phyloP scores from a whole-genome alignment of 768 basidiomycete species.

The Mycena indigotica region DNA sequence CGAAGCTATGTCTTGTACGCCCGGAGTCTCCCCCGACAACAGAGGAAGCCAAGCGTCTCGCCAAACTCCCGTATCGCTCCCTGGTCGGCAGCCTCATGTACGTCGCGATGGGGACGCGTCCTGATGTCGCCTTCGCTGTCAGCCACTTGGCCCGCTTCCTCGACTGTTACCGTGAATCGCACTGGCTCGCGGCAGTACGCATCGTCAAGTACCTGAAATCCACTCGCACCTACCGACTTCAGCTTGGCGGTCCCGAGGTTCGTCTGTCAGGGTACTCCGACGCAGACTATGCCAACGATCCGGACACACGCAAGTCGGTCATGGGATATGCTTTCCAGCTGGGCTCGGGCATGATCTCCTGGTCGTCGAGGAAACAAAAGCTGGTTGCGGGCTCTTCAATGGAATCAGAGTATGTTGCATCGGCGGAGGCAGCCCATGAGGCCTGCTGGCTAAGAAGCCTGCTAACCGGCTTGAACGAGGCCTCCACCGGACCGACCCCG shows the following conservation, averaged over 20 bases:
- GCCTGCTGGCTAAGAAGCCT: constrained; percentile 30
- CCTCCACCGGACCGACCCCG: constrained; percentile 10
- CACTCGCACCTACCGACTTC: constrained; percentile 9
- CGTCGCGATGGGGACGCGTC: constrained; percentile 28
- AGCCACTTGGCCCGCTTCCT: constrained; percentile 28
- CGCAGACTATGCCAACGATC: not conserved
- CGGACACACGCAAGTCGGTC: not conserved
- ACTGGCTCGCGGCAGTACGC: constrained; percentile 38
- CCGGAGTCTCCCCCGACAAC: constrained; percentile 8
- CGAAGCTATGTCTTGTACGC: constrained; percentile 25
- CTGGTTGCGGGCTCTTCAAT: constrained; percentile 35
- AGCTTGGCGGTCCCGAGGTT: constrained; percentile 6
- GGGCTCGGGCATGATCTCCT: constrained; percentile 32
- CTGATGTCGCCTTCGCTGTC: constrained; percentile 21
- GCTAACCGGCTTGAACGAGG: constrained; percentile 10
- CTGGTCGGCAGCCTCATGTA: constrained; percentile 30
- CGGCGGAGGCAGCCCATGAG: too few species aligned
- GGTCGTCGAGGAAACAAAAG: constrained; percentile 35
- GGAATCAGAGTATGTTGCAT: constrained; percentile 41
- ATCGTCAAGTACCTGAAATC: constrained; percentile 36
- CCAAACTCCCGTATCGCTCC: constrained; percentile 28
- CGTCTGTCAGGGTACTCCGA: not conserved
- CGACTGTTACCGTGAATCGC: constrained; percentile 26
- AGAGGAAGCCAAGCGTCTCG: constrained; percentile 6
- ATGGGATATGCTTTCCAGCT: constrained; percentile 35